Evolutionary conservation across 75 land plant species (phyloP).

Genomic region (Sequoiadendron giganteum): DNA sequence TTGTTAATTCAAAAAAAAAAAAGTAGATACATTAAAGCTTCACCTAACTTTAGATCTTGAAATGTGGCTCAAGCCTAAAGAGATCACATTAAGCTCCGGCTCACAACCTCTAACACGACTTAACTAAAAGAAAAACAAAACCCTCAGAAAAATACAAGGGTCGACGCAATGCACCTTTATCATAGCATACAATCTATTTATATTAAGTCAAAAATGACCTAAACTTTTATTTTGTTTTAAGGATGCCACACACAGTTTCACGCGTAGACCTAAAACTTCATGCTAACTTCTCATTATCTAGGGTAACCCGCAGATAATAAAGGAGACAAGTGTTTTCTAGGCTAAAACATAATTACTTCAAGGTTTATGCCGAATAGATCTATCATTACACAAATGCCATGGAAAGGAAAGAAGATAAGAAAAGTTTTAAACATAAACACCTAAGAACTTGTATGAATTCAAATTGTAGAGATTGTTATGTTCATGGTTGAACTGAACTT

Average conservation of each 20-base stretch:
- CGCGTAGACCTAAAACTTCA: not conserved
- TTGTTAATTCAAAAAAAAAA: no score
- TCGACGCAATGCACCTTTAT: not conserved
- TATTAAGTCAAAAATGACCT: no score
- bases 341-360: not conserved
- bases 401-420: not conserved
- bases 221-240: not conserved
- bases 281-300: not conserved
- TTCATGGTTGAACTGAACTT: constrained; percentile 80
- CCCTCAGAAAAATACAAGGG: not conserved
- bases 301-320: not conserved
- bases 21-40: not conserved
- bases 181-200: not conserved
- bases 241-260: not conserved
- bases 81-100: not conserved
- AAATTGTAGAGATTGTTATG: constrained; percentile 86
- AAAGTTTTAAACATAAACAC: constrained; percentile 20
- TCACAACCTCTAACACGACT: not conserved
- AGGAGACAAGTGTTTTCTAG: not conserved
- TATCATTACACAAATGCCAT: not conserved
- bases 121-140: not conserved
- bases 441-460: constrained; percentile 78
- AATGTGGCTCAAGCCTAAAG: not conserved
- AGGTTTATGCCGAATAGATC: not conserved
- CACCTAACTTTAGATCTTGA: not conserved